Percentiles rank a stretch among this genome's conserved stretches.
Conservation (phyloP, 768 basidiomycete species). For the Lentinula edodes region DNA sequence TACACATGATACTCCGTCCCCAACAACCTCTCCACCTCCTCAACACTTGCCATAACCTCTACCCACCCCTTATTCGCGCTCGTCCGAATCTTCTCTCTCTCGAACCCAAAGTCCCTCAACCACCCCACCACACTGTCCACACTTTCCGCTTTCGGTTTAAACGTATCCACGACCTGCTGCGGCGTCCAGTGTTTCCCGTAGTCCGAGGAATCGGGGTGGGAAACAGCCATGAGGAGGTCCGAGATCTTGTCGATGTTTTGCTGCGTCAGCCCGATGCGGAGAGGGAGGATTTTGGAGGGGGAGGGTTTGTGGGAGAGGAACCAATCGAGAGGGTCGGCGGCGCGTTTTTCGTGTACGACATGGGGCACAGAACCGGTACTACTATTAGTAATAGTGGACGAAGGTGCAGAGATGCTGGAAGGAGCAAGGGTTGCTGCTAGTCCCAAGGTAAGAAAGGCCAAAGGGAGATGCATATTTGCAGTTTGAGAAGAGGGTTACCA, state of each 20-base stretch:
- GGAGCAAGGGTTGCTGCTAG: neutral
- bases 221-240: slow-evolving; percentile 33
- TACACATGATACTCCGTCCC: slow-evolving; percentile 37
- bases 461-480: neutral
- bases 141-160: slow-evolving; percentile 33
- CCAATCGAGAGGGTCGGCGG: slow-evolving; percentile 27
- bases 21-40: slow-evolving; percentile 39
- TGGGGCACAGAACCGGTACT: slow-evolving; percentile 3
- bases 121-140: slow-evolving; percentile 32
- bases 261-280: slow-evolving; percentile 41
- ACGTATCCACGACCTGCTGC: slow-evolving; percentile 30
- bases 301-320: slow-evolving; percentile 20
- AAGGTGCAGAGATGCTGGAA: neutral
- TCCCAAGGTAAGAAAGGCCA: neutral
- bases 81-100: slow-evolving; percentile 24
- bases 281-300: slow-evolving; percentile 27
- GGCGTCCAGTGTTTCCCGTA: slow-evolving; percentile 45
- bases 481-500: neutral
- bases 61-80: slow-evolving; percentile 33
- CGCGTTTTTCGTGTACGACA: slow-evolving; percentile 34
- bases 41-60: slow-evolving; percentile 30
- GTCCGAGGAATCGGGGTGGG: slow-evolving; percentile 35
- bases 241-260: slow-evolving; percentile 34
- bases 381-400: slow-evolving; percentile 5
- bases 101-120: slow-evolving; percentile 32